phyloP scores from a whole-genome alignment of 768 basidiomycete genomes.

The Russula olivacea region DNA sequence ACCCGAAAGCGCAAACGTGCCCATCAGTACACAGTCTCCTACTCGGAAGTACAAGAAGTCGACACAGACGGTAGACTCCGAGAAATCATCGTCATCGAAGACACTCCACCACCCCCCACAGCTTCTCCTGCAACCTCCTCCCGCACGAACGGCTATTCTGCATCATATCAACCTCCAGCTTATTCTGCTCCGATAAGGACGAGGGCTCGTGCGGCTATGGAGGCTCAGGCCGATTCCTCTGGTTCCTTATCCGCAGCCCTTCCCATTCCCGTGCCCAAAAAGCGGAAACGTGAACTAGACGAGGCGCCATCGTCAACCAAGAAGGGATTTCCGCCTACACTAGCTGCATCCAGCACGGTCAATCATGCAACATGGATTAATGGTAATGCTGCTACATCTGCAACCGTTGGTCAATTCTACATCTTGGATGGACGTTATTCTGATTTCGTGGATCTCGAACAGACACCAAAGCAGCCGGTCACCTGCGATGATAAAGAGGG shows the following conservation, averaged over 20 bases:
- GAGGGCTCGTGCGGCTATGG: conserved; percentile 79
- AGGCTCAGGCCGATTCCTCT: conserved; percentile 71
- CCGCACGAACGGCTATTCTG: conserved; percentile 64
- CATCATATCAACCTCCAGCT: conserved; percentile 72
- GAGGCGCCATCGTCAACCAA: conserved; percentile 67
- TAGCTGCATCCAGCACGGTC: conserved; percentile 44
- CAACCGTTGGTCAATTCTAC: conserved; percentile 51
- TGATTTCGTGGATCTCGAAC: conserved; percentile 28
- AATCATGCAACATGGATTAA: conserved; percentile 63
- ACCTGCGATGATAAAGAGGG: conserved; percentile 97
- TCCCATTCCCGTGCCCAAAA: conserved; percentile 71
- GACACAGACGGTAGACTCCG: conserved; percentile 70
- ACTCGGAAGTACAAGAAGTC: conserved; percentile 84
- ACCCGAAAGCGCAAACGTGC: conserved; percentile 81
- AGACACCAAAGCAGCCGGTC: conserved; percentile 61
- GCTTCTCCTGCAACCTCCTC: conserved; percentile 65
- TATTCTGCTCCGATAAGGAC: conserved; percentile 76
- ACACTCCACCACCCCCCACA: conserved; percentile 81
- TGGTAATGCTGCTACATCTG: conserved; percentile 55
- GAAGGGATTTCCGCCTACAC: conserved; percentile 49
- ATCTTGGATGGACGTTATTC: conserved; percentile 30
- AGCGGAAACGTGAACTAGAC: conserved; percentile 71
- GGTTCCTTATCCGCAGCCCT: conserved; percentile 56
- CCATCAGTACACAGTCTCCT: conserved; percentile 75
- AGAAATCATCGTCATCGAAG: conserved; percentile 90